These are phyloP conservation scores for Rosa hybrid DNA, from an alignment of 331 rosid species.

Conservation along the genomic window DNA sequence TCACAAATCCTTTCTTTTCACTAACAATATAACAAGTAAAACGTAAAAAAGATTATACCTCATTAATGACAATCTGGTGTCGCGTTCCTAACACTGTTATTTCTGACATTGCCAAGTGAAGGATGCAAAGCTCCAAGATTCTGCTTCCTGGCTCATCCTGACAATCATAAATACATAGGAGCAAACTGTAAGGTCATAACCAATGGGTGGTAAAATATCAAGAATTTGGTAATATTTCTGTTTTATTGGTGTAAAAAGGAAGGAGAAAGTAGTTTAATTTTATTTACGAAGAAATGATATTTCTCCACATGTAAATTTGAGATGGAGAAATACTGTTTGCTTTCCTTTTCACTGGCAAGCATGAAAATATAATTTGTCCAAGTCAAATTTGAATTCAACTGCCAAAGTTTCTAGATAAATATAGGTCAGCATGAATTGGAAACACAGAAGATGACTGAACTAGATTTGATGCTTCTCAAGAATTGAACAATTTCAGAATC, in stretches of 20 bases:
- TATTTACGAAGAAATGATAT: not conserved
- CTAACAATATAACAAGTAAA: not conserved
- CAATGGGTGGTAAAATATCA: not conserved
- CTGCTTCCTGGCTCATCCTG: constrained; percentile 77
- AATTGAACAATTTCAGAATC: constrained; percentile 7
- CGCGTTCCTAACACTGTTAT: constrained; percentile 64
- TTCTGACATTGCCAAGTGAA: constrained; percentile 96
- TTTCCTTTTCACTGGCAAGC: not conserved
- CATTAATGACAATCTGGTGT: constrained; percentile 85
- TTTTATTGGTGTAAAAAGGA: not conserved
- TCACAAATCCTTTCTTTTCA: not conserved
- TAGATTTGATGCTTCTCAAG: not conserved
- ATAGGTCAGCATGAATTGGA: not conserved
- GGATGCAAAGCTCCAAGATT: constrained; percentile 93
- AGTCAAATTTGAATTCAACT: not conserved
- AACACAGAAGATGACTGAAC: not conserved
- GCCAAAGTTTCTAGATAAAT: not conserved
- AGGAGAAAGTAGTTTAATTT: not conserved
- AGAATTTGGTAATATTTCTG: not conserved
- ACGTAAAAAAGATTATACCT: constrained; percentile 43
- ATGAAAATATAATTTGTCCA: not conserved
- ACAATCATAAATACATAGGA: constrained; percentile 20
- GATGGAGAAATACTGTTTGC: not conserved
- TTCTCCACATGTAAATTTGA: not conserved
- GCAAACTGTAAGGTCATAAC: constrained; percentile 6